Evolutionary conservation across 352 stramenopile genomes (phyloP).

Genomic region (Pelagophyceae sp.): DNA sequence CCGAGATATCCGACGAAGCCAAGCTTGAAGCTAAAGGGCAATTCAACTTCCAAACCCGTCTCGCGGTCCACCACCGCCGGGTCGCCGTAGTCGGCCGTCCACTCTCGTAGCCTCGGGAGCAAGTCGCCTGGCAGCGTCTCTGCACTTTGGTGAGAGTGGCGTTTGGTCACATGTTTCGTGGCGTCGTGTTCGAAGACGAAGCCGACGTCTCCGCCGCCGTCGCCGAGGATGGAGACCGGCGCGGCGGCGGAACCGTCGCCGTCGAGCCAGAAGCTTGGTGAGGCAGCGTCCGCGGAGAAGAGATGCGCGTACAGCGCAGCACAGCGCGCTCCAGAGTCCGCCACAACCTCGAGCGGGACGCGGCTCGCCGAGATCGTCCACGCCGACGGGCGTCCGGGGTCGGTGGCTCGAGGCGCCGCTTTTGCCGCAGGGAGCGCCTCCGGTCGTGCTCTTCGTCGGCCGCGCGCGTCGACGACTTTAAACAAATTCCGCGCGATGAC

Average conservation of each 20-base stretch:
- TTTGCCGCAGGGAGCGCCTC: neutral
- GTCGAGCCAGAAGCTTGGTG: constrained; percentile 30
- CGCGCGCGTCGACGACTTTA: neutral
- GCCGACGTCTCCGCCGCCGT: neutral
- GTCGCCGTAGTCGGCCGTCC: neutral
- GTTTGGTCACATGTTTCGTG: no score
- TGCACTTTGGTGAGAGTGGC: no score
- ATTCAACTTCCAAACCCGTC: constrained; percentile 1
- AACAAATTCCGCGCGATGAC: constrained; percentile 5
- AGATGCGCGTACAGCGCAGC: neutral
- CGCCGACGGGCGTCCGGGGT: no score
- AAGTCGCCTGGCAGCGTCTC: neutral
- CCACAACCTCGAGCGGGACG: neutral
- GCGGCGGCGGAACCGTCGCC: neutral
- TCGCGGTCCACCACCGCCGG: neutral
- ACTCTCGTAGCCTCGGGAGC: neutral
- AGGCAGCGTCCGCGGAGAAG: neutral
- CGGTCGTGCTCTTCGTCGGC: neutral
- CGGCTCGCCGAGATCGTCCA: neutral
- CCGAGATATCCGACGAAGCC: constrained; percentile 75
- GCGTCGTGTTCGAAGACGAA: neutral
- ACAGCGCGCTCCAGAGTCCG: neutral
- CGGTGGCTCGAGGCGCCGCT: neutral
- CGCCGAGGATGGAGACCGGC: neutral
- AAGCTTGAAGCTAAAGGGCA: constrained; percentile 64